These are phyloP conservation scores for Tolypocladium cylindrosporum DNA, from an alignment of 2,329 filamentous ascomycete species.

Conservation along the genomic window DNA sequence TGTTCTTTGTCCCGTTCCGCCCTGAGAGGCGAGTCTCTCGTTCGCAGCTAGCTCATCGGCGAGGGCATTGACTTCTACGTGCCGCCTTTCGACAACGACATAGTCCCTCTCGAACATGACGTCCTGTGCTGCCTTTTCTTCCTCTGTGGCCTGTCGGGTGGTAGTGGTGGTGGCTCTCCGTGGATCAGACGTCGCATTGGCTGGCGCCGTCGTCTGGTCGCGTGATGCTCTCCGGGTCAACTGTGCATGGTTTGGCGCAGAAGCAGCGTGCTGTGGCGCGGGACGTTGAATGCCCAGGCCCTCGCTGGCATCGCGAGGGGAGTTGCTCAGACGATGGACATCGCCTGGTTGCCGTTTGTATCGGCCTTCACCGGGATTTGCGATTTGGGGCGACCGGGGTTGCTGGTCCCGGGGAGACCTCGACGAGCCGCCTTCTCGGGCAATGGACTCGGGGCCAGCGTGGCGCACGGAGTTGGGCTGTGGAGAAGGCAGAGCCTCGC, in stretches of 20 bases:
- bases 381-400: slow-evolving; percentile 31
- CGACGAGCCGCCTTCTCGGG: slow-evolving; percentile 21
- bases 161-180: slow-evolving; percentile 15
- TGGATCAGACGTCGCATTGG: slow-evolving; percentile 21
- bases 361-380: slow-evolving; percentile 29
- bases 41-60: slow-evolving; percentile 89
- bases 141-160: slow-evolving; percentile 38
- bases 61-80: slow-evolving; percentile 93
- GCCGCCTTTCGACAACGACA: slow-evolving; percentile 87
- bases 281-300: slow-evolving; percentile 44
- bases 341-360: slow-evolving; percentile 17
- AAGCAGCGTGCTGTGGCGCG: slow-evolving; percentile 33
- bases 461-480: slow-evolving; percentile 21
- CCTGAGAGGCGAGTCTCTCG: slow-evolving; percentile 47
- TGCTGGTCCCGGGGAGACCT: slow-evolving; percentile 32
- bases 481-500: slow-evolving; percentile 17
- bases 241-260: slow-evolving; percentile 35
- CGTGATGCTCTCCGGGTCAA: slow-evolving; percentile 12
- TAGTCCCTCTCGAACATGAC: slow-evolving; percentile 89
- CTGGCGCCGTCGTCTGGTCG: slow-evolving; percentile 12
- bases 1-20: slow-evolving; percentile 40
- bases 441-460: slow-evolving; percentile 21
- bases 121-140: slow-evolving; percentile 70
- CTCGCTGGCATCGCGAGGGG: slow-evolving; percentile 35
- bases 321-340: slow-evolving; percentile 25